Percentiles rank a stretch among this genome's conserved stretches.
Evolutionary conservation across 208 protist genomes (phyloP).

Genomic region (Borovskyia barvae): DNA sequence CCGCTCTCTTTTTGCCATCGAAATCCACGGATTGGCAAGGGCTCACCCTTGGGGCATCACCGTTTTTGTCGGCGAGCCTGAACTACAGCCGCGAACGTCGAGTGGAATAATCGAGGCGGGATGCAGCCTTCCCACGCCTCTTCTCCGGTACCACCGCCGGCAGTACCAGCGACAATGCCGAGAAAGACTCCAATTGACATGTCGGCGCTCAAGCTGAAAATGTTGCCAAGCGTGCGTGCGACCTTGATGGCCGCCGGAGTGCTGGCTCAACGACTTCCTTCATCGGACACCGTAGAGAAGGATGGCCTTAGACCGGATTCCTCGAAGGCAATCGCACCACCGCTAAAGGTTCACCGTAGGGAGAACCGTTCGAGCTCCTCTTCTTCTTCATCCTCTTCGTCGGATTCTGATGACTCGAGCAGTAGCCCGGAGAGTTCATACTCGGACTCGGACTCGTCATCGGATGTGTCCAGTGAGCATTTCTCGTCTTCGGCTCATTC

Average conservation of each 20-base stretch:
- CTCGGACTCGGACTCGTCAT: constrained; percentile 12
- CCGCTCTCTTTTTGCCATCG: too few species aligned
- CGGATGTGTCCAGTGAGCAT: neutral
- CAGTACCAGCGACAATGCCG: constrained; percentile 49
- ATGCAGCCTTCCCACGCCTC: constrained; percentile 28
- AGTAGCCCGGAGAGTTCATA: constrained; percentile 13
- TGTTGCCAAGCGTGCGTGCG: constrained; percentile 17
- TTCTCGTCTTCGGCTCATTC: constrained; percentile 6
- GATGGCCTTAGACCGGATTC: constrained; percentile 26
- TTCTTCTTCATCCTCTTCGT: constrained; percentile 24
- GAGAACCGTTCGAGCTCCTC: constrained; percentile 26
- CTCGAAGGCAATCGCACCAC: constrained; percentile 9
- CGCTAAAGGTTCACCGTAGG: constrained; percentile 18
- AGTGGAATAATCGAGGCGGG: too few species aligned
- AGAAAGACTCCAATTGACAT: constrained; percentile 73
- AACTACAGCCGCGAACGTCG: too few species aligned
- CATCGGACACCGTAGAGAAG: constrained; percentile 31
- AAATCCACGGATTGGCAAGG: too few species aligned
- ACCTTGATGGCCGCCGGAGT: constrained; percentile 23
- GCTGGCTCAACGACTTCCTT: constrained; percentile 14
- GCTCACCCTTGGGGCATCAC: too few species aligned
- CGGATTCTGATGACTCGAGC: constrained; percentile 15
- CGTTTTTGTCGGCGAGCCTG: too few species aligned
- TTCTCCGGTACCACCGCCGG: constrained; percentile 12
- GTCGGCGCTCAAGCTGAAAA: constrained; percentile 30